Evolutionary conservation across 23 red algal genomes (phyloP).

Genomic region (Pyropia haitanensis): DNA sequence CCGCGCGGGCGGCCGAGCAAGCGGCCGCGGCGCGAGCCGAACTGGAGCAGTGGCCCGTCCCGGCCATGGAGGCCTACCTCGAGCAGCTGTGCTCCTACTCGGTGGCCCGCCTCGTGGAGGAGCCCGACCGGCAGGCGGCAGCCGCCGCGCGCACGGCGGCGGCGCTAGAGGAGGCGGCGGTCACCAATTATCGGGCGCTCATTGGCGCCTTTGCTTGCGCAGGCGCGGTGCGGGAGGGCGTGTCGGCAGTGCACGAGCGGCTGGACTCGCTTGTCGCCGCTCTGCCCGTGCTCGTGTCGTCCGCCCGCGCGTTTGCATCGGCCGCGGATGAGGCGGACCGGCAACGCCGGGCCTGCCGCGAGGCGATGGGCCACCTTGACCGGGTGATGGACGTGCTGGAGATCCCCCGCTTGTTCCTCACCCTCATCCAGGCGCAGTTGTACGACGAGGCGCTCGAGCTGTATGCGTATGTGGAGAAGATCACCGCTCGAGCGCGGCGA

Average conservation of each 20-base stretch:
- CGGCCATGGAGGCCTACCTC: conserved; percentile 31
- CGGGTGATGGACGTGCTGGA: conserved; percentile 49
- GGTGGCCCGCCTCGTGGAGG: conserved; percentile 25
- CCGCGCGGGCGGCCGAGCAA: too few species aligned
- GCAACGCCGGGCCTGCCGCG: conserved; percentile 6
- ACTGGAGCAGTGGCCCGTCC: too few species aligned
- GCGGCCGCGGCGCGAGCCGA: too few species aligned
- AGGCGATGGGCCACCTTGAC: background rate
- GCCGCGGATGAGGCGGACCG: conserved; percentile 26
- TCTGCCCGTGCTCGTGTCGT: conserved; percentile 39
- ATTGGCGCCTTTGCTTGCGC: conserved; percentile 71
- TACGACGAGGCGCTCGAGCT: conserved; percentile 84
- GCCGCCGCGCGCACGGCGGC: conserved; percentile 16
- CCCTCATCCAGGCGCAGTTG: conserved; percentile 32
- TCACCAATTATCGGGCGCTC: conserved; percentile 64
- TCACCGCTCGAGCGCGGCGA: background rate
- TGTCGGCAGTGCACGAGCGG: conserved; percentile 24
- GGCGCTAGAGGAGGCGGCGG: conserved; percentile 58
- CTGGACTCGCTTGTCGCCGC: conserved; percentile 33
- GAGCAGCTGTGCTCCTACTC: conserved; percentile 54
- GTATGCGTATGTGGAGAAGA: conserved; percentile 30
- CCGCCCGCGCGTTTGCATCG: conserved; percentile 39
- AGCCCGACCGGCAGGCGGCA: conserved; percentile 40
- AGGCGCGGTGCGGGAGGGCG: conserved; percentile 56
- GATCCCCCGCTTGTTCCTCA: conserved; percentile 54